Conservation (phyloP, 1,284 basidiomycete genomes). For the Heterobasidion parviporum region DNA sequence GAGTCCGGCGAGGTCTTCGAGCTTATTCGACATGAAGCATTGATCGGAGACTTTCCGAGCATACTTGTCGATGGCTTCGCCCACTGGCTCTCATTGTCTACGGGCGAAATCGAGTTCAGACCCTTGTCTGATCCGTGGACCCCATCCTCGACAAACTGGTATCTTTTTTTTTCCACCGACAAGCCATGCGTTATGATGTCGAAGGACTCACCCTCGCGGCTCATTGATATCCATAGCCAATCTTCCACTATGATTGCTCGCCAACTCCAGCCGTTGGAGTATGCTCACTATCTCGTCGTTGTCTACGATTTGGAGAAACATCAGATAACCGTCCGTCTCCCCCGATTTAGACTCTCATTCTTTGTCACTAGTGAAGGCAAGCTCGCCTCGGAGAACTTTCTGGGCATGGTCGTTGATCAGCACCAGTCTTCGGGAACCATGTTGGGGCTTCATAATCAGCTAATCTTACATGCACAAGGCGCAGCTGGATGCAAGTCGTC, state of each 20-base stretch:
- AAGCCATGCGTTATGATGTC: neutral
- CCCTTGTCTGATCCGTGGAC: conserved; percentile 20
- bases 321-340: conserved; percentile 15
- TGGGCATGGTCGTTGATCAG: conserved; percentile 25
- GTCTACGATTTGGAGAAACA: neutral
- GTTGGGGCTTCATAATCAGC: conserved; percentile 29
- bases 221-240: conserved; percentile 22
- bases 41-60: conserved; percentile 29
- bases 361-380: conserved; percentile 16
- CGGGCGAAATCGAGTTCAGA: conserved; percentile 27
- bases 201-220: neutral
- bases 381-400: conserved; percentile 26
- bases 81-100: conserved; percentile 31
- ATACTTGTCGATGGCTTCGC: conserved; percentile 22
- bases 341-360: conserved; percentile 30
- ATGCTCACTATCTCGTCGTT: conserved; percentile 7
- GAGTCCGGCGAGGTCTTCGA: conserved; percentile 15
- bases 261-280: conserved; percentile 24
- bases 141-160: conserved; percentile 15
- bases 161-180: conserved; percentile 8
- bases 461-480: conserved; percentile 26
- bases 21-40: conserved; percentile 25
- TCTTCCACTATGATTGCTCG: conserved; percentile 23
- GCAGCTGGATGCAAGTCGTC: conserved; percentile 3
- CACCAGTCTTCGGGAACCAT: conserved; percentile 29